phyloP scores from a whole-genome alignment of 257 asterid species.

The Salvia rosmarinus region DNA sequence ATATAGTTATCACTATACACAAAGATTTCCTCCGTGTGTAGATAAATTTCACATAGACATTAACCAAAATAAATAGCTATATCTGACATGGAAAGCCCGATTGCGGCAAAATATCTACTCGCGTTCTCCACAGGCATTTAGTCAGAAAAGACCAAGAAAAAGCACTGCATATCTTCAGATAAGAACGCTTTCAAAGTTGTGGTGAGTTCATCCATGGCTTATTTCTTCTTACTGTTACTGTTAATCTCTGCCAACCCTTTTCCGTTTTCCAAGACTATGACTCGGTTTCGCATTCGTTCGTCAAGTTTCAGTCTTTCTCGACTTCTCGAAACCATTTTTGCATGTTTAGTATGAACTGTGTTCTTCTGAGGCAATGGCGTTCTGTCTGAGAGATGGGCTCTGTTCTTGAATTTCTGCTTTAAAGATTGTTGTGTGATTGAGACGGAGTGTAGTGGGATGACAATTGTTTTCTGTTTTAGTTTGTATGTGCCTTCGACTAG shows the following conservation, averaged over 20 bases:
- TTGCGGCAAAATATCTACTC: slow-evolving; percentile 36
- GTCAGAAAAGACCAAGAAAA: slow-evolving; percentile 24
- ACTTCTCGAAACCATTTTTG: slow-evolving; percentile 27
- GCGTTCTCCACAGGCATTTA: slow-evolving; percentile 26
- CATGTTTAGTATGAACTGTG: slow-evolving; percentile 30
- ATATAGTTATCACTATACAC: not conserved
- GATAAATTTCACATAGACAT: not conserved
- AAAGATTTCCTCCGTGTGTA: not conserved
- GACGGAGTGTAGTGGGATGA: slow-evolving; percentile 16
- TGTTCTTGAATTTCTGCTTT: slow-evolving; percentile 24
- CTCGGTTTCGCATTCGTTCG: slow-evolving; percentile 12
- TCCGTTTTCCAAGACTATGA: slow-evolving; percentile 6
- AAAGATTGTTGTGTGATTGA: slow-evolving; percentile 12
- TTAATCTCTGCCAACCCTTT: slow-evolving; percentile 25
- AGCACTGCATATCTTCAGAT: slow-evolving; percentile 36
- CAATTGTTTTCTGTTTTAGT: slow-evolving; percentile 11
- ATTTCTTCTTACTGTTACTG: slow-evolving; percentile 12
- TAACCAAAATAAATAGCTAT: slow-evolving; percentile 10
- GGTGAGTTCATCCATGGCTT: slow-evolving; percentile 47
- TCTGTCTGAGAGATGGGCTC: slow-evolving; percentile 20
- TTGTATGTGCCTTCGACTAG: slow-evolving; percentile 18
- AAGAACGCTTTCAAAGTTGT: slow-evolving; percentile 40
- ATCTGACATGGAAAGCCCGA: slow-evolving; percentile 18
- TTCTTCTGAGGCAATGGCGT: slow-evolving; percentile 18
- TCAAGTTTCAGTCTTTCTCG: slow-evolving; percentile 37